Base-by-base conservation (phyloP, 2,329 filamentous ascomycete species). In the Arthrobotrys musiformis region DNA sequence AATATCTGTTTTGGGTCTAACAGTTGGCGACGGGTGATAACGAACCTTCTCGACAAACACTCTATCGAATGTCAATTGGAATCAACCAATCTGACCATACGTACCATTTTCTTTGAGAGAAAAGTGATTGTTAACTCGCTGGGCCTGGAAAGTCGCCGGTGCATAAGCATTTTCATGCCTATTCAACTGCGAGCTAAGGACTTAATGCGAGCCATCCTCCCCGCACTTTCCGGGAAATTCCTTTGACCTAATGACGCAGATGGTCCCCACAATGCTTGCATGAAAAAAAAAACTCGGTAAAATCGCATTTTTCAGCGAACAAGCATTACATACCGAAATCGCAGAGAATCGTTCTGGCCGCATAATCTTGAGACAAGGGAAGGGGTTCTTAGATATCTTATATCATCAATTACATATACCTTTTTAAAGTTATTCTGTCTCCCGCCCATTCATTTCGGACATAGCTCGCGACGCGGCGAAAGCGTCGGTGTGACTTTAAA, bases 201-300 rank as follows among this genome's bases (percentile, higher is more conserved):
- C 26, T 26, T 60, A 50, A 54, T 66, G 22, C 35, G 30, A 37
- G 44, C 30, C 33, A 24, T 33, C 54, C n/a, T 22, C 60, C 58
- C 61, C 50, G 61, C 42, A 33, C 22, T 24, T 40, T 8, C 26
- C n/a, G 30, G 56, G 26, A 22, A 48, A n/a, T 58, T 58, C 54
- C 33, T 58, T 24, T n/a, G 54, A 17, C 44, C 42, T 30, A 37
- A 77, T 70, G 66, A 70, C 66, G 66, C 66, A 66, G 48, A 30
- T 26, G n/a, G 40, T 46, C 66, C 52, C 66, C 66, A 66, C 66
- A 70, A 58, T 61, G 22, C 33, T 37, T 50, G 69, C 60, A 42
- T 68, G 24, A 48, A 48, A 2, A 30, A 33, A 48, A 48, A 2
- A 30, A 33, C 24, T 66, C 60, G 52, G 50, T 60, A 60, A 61